Base-by-base conservation (phyloP, 768 basidiomycete species). In the Agrocybe praecox region DNA sequence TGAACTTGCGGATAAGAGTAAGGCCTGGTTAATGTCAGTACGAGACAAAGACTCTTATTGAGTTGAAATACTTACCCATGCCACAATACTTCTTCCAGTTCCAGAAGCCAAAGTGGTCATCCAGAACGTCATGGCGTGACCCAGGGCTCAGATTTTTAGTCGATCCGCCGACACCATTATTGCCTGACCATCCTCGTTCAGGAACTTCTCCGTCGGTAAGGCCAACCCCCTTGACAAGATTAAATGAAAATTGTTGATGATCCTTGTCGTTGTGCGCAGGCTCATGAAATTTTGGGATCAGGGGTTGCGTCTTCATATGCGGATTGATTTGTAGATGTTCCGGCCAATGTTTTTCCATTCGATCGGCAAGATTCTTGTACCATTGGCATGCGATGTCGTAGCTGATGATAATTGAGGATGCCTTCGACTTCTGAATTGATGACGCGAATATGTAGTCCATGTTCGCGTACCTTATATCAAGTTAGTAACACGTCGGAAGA, bases 391-490 rank as follows among this genome's bases (percentile, higher is more conserved):
- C 4, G 9, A 29, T 29, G 26, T 29, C 26, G 9, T 55, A 75
- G 18, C 64, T 65, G 34, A 61, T 53, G 0, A 57, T 10, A 17
- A 63, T 40, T 2, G 32, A 23, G 7, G 29, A 17, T 14, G 53
- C 26, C 6, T 17, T 19, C 18, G 44, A 23, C 18, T 21, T 22
- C 24, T 46, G 52, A 18, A 63, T 23, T 7, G 59, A 24, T 3
- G 59, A 36, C 0, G 34, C 53, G n/a, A 63, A 55, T 1, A 61
- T 47, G 22, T 50, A 63, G 46, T 63, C 62, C 62, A 63, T 63
- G 24, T 63, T 63, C 1, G 53, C 49, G 21, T 61, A 63, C 3
- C 62, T 63, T 4, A 46, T 29, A 5, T 9, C 4, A 29, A 29
- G 9, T 9, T 4, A 29, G 26, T 29, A n/a, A n/a, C n/a, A n/a